These are phyloP conservation scores for Corinectria fuckeliana DNA, from an alignment of 2,329 filamentous ascomycete genomes.

Conservation along the genomic window DNA sequence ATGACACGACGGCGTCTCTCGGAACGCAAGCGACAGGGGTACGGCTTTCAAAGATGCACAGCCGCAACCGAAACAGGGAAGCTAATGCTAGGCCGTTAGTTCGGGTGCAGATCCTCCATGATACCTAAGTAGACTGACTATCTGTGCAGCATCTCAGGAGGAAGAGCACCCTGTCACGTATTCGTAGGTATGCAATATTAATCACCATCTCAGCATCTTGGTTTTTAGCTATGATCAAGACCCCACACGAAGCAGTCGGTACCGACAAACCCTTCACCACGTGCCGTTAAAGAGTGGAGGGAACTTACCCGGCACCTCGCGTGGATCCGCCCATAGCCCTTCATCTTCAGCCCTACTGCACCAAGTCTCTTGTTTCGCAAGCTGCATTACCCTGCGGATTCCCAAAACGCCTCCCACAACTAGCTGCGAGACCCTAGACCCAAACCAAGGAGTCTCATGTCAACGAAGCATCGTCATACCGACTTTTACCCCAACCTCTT, in stretches of 20 bases:
- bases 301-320: neutral
- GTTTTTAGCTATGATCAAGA: too few relatives aligned
- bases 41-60: neutral
- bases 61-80: neutral
- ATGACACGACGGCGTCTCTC: neutral
- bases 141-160: neutral
- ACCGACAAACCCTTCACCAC: neutral
- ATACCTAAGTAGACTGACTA: too few relatives aligned
- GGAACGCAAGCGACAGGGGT: neutral
- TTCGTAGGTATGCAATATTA: neutral
- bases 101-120: neutral
- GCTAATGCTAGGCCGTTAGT: neutral
- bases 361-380: neutral
- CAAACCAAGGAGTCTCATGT: neutral
- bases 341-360: conserved; percentile 14
- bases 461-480: neutral
- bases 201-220: too few relatives aligned
- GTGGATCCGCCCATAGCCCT: neutral
- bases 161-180: neutral
- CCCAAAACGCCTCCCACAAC: neutral
- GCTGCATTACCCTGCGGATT: neutral
- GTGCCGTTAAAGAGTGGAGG: too few relatives aligned
- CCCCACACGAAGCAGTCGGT: neutral
- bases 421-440: neutral
- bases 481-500: neutral